phyloP scores from a whole-genome alignment of 202 grass and related monocot genomes.

The Cymbopogon flexuosus region DNA sequence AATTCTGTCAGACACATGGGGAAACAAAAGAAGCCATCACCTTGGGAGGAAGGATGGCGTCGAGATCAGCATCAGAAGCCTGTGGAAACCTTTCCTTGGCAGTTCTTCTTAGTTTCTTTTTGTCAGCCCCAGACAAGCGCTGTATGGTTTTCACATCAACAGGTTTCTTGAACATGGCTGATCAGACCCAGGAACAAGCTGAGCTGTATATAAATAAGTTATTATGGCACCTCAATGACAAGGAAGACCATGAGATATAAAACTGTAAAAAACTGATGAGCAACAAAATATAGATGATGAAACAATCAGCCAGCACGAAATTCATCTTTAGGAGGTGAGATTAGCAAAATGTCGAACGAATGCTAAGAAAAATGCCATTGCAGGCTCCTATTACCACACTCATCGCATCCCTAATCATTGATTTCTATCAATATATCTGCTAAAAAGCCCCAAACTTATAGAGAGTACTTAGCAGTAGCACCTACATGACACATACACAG shows the following conservation, averaged over 20 bases:
- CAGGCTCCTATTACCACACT: background rate
- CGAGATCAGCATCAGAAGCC: conserved; percentile 69
- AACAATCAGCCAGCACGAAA: background rate
- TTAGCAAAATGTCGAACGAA: background rate
- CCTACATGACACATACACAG: background rate
- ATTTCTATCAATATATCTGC: background rate
- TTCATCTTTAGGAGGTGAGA: background rate
- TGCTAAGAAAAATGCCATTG: background rate
- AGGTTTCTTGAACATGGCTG: conserved; percentile 93
- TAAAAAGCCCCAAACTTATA: background rate
- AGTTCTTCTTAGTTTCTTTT: conserved; percentile 88
- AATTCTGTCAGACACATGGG: background rate
- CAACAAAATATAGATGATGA: background rate
- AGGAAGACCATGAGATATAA: background rate
- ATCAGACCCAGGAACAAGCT: background rate
- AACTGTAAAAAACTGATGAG: background rate
- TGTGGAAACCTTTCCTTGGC: conserved; percentile 76
- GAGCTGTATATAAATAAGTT: conserved; percentile 1
- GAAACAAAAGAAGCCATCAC: conserved; percentile 34
- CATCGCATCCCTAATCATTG: background rate
- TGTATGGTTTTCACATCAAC: conserved; percentile 73
- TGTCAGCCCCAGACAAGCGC: conserved; percentile 84
- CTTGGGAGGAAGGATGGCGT: conserved; percentile 81
- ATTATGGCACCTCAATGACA: background rate
- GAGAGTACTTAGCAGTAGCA: background rate